Conservation (phyloP, 176 grass and related monocot genomes). For the Elaeis guineensis region DNA sequence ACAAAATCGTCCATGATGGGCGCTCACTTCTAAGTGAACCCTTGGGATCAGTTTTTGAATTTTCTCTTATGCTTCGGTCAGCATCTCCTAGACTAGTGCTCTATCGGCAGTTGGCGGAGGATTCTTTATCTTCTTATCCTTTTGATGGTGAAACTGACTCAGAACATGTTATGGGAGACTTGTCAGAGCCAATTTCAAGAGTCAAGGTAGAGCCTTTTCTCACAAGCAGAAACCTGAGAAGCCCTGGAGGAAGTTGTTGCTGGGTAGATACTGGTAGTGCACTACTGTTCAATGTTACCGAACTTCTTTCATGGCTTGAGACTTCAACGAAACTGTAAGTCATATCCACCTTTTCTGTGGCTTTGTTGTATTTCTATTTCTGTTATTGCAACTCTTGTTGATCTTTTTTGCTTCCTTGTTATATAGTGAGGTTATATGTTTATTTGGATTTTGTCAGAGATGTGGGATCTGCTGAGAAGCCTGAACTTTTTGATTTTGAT, state of each 20-base stretch:
- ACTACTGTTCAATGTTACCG: conserved; percentile 50
- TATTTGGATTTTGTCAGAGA: conserved; percentile 35
- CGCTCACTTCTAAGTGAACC: conserved; percentile 54
- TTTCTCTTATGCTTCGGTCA: conserved; percentile 90
- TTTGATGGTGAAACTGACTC: conserved; percentile 16
- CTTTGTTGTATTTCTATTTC: conserved; percentile 10
- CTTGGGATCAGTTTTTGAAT: conserved; percentile 72
- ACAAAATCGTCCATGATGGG: conserved; percentile 64
- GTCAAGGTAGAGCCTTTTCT: conserved; percentile 20
- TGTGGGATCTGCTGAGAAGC: conserved; percentile 35
- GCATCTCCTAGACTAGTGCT: conserved; percentile 83
- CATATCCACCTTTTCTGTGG: background rate
- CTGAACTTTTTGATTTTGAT: conserved; percentile 93
- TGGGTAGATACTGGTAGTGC: conserved; percentile 80
- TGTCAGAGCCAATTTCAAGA: conserved; percentile 31
- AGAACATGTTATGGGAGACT: background rate
- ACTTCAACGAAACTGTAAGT: conserved; percentile 43
- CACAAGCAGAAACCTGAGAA: conserved; percentile 17
- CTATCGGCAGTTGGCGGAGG: conserved; percentile 76
- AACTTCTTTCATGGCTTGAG: conserved; percentile 61
- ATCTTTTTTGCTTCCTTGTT: conserved; percentile 13
- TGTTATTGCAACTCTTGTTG: conserved; percentile 8
- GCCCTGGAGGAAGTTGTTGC: conserved; percentile 60
- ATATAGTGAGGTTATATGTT: conserved; percentile 23
- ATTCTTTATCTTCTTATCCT: conserved; percentile 62